phyloP scores from a whole-genome alignment of 192 early-diverging fungal genomes.

The Gigaspora rosea region DNA sequence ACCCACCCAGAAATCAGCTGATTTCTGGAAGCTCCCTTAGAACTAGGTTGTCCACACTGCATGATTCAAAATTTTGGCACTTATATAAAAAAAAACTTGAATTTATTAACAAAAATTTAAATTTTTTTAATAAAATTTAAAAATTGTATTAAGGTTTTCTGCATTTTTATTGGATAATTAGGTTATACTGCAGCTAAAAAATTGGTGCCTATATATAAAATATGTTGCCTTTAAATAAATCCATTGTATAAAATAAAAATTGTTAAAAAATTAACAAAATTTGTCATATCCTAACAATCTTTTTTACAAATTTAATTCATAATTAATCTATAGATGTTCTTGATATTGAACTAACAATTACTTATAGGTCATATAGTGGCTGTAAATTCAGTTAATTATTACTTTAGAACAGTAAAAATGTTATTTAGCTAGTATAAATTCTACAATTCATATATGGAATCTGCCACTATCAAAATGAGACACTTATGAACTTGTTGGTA shows the following conservation, averaged over 20 bases:
- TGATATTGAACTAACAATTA: conserved; percentile 68
- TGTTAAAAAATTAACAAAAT: not conserved
- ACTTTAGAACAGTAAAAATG: conserved; percentile 57
- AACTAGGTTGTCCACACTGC: too few species aligned
- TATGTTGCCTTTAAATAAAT: too few species aligned
- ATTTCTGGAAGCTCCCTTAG: too few species aligned
- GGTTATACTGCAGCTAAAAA: too few species aligned
- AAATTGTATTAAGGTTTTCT: too few species aligned
- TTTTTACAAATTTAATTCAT: not conserved
- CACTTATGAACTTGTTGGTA: conserved; percentile 58
- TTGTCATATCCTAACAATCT: not conserved
- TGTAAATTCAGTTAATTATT: conserved; percentile 67
- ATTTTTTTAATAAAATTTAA: too few species aligned
- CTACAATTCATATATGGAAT: conserved; percentile 69
- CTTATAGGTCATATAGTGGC: conserved; percentile 72
- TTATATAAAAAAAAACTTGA: too few species aligned
- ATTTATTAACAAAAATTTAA: too few species aligned
- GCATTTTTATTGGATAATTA: too few species aligned
- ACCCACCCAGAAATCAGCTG: too few species aligned
- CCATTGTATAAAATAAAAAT: not conserved
- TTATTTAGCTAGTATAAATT: conserved; percentile 74
- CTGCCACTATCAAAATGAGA: conserved; percentile 57
- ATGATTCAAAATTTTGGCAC: too few species aligned
- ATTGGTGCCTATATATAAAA: too few species aligned
- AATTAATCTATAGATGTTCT: conserved; percentile 39